Evolutionary conservation across 1,284 basidiomycete genomes (phyloP).

Genomic region (Apiotrichum brassicae): DNA sequence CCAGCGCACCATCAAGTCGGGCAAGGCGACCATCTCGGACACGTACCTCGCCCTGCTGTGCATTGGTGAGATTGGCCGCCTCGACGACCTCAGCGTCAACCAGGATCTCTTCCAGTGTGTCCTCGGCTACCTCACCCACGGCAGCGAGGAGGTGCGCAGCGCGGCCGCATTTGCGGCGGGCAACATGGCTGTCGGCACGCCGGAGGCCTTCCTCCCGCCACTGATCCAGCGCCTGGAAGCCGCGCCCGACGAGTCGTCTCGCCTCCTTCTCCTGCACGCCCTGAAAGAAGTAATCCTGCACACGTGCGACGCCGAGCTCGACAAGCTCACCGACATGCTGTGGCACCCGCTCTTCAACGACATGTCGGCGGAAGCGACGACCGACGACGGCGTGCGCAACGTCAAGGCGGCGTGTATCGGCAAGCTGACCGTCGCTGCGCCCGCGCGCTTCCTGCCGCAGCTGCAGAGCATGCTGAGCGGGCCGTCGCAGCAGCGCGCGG

Average conservation of each 20-base stretch:
- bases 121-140: constrained; percentile 65
- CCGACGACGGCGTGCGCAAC: constrained; percentile 86
- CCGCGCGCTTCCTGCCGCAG: constrained; percentile 79
- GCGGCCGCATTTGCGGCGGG: constrained; percentile 90
- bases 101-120: constrained; percentile 66
- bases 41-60: constrained; percentile 77
- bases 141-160: constrained; percentile 75
- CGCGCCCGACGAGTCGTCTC: constrained; percentile 59
- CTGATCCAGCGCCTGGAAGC: constrained; percentile 75
- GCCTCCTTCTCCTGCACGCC: constrained; percentile 79
- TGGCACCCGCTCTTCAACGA: constrained; percentile 82
- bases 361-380: constrained; percentile 50
- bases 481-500: constrained; percentile 63
- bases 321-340: constrained; percentile 73
- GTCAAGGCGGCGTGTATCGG: constrained; percentile 95
- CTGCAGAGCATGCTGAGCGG: constrained; percentile 56
- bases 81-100: constrained; percentile 73
- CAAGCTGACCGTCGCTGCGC: constrained; percentile 85
- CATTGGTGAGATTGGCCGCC: constrained; percentile 82
- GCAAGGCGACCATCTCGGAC: constrained; percentile 61
- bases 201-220: constrained; percentile 73
- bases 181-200: constrained; percentile 88
- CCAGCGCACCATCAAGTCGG: constrained; percentile 62
- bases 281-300: constrained; percentile 95
- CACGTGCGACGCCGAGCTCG: constrained; percentile 72